phyloP scores from a whole-genome alignment of 495 filamentous ascomycete genomes.

The Neurospora sp. region DNA sequence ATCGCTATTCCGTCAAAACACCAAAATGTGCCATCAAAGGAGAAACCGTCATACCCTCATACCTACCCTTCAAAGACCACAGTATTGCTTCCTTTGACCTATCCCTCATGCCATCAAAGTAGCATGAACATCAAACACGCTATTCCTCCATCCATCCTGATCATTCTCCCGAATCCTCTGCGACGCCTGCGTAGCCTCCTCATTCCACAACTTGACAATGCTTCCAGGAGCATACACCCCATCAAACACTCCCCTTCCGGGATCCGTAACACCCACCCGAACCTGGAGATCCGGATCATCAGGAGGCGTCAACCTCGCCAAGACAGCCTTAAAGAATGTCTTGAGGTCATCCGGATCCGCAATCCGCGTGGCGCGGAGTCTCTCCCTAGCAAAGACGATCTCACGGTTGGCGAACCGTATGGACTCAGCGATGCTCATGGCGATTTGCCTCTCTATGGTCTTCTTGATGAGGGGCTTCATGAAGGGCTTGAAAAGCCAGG shows the following conservation, averaged over 20 bases:
- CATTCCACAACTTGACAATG: slow-evolving; percentile 76
- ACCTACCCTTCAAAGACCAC: not conserved
- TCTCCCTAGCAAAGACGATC: slow-evolving; percentile 73
- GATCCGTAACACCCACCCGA: slow-evolving; percentile 53
- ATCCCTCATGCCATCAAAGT: slow-evolving; percentile 7
- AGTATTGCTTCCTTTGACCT: not conserved
- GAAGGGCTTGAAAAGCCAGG: slow-evolving; percentile 79
- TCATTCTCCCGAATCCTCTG: slow-evolving; percentile 49
- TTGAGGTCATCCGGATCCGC: slow-evolving; percentile 67
- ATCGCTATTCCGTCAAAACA: not conserved
- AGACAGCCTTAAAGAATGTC: slow-evolving; percentile 73
- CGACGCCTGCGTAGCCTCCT: slow-evolving; percentile 56
- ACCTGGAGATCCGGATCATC: slow-evolving; percentile 66
- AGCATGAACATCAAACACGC: slow-evolving; percentile 63
- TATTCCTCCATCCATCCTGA: slow-evolving; percentile 75
- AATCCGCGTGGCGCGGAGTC: slow-evolving; percentile 74
- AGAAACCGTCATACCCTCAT: not conserved
- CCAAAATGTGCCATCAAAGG: not conserved
- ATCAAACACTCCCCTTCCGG: slow-evolving; percentile 60
- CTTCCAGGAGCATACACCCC: slow-evolving; percentile 82
- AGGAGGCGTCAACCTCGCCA: slow-evolving; percentile 58
- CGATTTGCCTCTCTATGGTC: slow-evolving; percentile 68
- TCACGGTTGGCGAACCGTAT: slow-evolving; percentile 73
- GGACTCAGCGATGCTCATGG: slow-evolving; percentile 54
- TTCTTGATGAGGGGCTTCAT: slow-evolving; percentile 71